phyloP scores from a whole-genome alignment of 805 yeast species.

The Yamadazyma olivae region DNA sequence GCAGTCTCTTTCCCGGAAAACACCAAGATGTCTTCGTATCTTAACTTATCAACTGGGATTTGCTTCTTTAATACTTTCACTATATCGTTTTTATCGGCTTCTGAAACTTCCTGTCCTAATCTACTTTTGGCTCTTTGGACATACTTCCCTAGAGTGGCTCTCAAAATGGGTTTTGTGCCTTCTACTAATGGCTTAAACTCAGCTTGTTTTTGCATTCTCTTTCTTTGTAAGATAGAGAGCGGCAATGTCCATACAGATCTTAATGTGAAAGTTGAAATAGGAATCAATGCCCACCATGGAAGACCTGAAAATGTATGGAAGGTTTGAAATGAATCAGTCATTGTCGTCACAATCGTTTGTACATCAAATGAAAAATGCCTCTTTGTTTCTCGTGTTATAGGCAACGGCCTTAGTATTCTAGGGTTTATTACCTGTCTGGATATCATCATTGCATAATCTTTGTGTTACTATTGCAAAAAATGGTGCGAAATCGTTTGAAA shows the following conservation, averaged over 20 bases:
- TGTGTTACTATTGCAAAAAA: neutral
- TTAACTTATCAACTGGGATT: conserved; percentile 42
- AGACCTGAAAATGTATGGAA: conserved; percentile 57
- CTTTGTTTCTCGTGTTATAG: neutral
- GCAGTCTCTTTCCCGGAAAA: conserved; percentile 76
- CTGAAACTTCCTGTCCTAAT: conserved; percentile 15
- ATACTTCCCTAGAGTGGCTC: conserved; percentile 50
- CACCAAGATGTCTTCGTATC: conserved; percentile 75
- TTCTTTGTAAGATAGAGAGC: conserved; percentile 69
- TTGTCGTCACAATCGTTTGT: conserved; percentile 23
- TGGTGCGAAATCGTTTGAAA: neutral
- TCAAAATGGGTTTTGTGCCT: conserved; percentile 74
- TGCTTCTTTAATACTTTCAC: conserved; percentile 13
- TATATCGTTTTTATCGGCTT: conserved; percentile 5
- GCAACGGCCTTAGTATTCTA: neutral
- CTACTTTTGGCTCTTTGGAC: conserved; percentile 35
- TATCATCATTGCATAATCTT: neutral
- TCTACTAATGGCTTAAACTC: conserved; percentile 65
- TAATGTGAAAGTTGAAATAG: conserved; percentile 63
- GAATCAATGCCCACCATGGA: conserved; percentile 84
- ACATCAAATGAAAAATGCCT: conserved; percentile 27
- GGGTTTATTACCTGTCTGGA: neutral
- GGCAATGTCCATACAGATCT: conserved; percentile 74
- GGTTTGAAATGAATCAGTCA: conserved; percentile 40
- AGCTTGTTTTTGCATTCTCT: conserved; percentile 66